Base-by-base conservation (phyloP, 352 stramenopile genomes). In the Aphanomyces invadans region DNA sequence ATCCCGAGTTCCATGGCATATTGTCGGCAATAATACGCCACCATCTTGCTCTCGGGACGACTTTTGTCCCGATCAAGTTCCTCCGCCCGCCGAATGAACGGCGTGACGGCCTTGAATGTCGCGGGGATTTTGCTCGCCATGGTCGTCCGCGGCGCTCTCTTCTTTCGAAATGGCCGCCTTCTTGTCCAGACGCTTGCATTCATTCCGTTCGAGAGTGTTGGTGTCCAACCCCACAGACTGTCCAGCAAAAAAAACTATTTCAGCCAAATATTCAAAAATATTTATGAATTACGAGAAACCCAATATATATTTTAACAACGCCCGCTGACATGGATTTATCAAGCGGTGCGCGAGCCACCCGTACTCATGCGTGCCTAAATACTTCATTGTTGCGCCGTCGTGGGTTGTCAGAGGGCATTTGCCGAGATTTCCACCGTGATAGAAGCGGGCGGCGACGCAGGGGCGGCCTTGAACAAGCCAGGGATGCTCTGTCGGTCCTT, bases 1-100 rank as follows among this genome's bases (percentile, higher is more conserved):
- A 95, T 92, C 55, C 82, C 87, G 44, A 92, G 55, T 69, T 95
- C 85, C 85, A 95, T 92, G 61, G 87, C 87, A 38, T 93, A 92
- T 68, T 94, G 83, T 33, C 86, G 81, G 71, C 84, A 90, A 70
- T 97, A 98, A 76, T 98, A 98, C 39, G 95, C 93, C 21, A 98
- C 96, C 21, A 98, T 78, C 69, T 95, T 92, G 49, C 91, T 96
- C 75, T 98, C 94, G 1, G 89, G 81, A 32, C 89, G 83, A 38
- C 76, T 81, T 63, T 84, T 84, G 70, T 98, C 90, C 11, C 84
- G 78, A 72, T 98, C 95, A 29, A 99, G 82, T 77, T 98, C 95
- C 73, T 98, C 93, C 1, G 95, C 96, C 52, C 95, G 91, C 49
- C 87, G 79, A 57, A 99, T 81, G 71, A 97, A 98, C 33, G 90